phyloP scores from a whole-genome alignment of 306 rosid genomes.

The Rosa rugosa region DNA sequence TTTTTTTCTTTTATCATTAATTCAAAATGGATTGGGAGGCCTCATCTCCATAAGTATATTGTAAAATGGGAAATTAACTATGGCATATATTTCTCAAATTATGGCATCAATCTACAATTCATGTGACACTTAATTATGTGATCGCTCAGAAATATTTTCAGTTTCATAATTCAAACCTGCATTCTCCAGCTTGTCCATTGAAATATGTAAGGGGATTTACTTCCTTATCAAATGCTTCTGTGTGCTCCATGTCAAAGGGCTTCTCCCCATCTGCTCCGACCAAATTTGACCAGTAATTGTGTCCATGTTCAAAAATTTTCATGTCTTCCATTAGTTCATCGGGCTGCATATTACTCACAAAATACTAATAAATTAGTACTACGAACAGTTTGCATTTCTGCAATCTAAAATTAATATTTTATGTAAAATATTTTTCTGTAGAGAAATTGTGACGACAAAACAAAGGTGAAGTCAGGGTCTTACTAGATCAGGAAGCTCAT shows the following conservation, averaged over 20 bases:
- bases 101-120: too few relatives aligned
- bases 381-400: too few relatives aligned
- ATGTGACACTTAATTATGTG: background rate
- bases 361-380: background rate
- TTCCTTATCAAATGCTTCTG: conserved; percentile 5
- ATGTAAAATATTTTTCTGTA: background rate
- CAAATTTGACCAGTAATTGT: conserved; percentile 1
- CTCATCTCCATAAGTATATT: too few relatives aligned
- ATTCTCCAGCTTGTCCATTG: background rate
- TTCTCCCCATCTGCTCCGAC: background rate
- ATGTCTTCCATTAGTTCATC: background rate
- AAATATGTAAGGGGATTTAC: background rate
- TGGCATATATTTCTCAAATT: too few relatives aligned
- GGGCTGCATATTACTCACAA: background rate
- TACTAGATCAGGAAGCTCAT: background rate
- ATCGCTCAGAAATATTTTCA: background rate
- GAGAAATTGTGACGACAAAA: background rate
- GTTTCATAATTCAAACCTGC: conserved; percentile 6
- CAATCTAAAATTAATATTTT: background rate
- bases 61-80: too few relatives aligned
- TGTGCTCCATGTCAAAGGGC: conserved; percentile 13
- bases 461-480: background rate
- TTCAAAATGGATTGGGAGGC: too few relatives aligned
- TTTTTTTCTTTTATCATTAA: too few relatives aligned
- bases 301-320: background rate